Conservation (phyloP, 108 stramenopile genomes). For the Nannochloropsis oceanica region DNA sequence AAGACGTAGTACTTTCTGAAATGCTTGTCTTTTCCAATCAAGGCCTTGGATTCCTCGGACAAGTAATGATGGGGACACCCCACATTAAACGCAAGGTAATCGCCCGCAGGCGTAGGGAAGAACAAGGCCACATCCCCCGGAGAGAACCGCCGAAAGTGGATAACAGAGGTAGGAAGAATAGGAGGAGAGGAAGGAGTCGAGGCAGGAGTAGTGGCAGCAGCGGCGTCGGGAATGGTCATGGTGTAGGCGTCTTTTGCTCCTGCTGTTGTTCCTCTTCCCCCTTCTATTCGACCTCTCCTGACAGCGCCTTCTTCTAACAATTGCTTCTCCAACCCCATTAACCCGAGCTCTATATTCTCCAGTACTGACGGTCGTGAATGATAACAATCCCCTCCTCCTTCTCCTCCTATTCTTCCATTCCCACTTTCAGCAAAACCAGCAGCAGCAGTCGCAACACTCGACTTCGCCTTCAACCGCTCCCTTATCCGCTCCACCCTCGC, state of each 20-base stretch:
- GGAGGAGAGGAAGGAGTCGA: not conserved
- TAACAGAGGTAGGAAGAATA: not conserved
- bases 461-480: not conserved
- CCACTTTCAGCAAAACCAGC: not conserved
- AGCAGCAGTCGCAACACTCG: not conserved
- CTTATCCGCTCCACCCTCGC: not conserved
- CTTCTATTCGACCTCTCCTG: not conserved
- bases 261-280: too few species aligned
- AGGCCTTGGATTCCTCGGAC: constrained; percentile 13
- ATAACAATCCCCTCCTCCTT: not conserved
- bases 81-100: constrained; percentile 28
- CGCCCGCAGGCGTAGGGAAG: not conserved
- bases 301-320: not conserved
- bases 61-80: constrained; percentile 30
- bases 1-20: constrained; percentile 28
- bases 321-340: not conserved
- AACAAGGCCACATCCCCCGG: not conserved
- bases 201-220: not conserved
- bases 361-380: not conserved
- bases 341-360: not conserved
- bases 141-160: not conserved
- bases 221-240: not conserved
- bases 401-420: not conserved
- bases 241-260: too few species aligned
- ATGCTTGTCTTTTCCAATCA: constrained; percentile 30